Evolutionary conservation across 176 grass and related monocot genomes (phyloP), one percentile per base, ranked within the genome.

Genomic region (Luzula sylvatica): DNA sequence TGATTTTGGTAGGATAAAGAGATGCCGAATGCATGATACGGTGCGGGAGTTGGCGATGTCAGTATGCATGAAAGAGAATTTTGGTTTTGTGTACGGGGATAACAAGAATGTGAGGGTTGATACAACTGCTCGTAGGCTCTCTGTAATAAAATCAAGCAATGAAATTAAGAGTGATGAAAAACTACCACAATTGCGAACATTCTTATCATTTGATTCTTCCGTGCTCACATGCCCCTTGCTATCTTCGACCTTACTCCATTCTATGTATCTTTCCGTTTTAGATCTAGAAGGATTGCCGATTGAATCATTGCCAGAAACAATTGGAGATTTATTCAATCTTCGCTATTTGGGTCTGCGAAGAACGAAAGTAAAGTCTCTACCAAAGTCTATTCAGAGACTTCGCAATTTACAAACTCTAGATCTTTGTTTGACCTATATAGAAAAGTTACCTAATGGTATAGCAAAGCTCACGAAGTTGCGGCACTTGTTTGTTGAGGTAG

Each of bases 321-420:
- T 74, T 14, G 47, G 49, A 1, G 23, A 70, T 9, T 45, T 58
- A 3, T 58, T 48, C 13, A 70, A 48, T 58, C 22, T 70, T 5
- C 25, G 15, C 7, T 73, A 65, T 21, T 65, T 73, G 58, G 38
- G 70, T 19, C 15, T 73, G 14, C 44, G 70, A 42, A 2, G 23
- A 8, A 65, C 70, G 0, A 32, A 22, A 3, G 58, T 70, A 9
- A 28, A 58, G 32, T 3, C 9, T 8, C 66, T 78, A 3, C 59
- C 75, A 3, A 52, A 60, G 2, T 60, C 56, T 26, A 61, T 72
- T 4, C 28, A 55, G 19, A 67, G 67, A 8, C 54, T 79, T 7
- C 52, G 53, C n/a, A 59, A 67, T 30, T 30, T 79, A 1, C 46
- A 72, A 40, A 79, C 65, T 1, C 6, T 79, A 2, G 70, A 79